Percentiles rank a stretch among this genome's conserved stretches.
Conservation (phyloP, 75 land plant species). For the Pinus albicaulis region DNA sequence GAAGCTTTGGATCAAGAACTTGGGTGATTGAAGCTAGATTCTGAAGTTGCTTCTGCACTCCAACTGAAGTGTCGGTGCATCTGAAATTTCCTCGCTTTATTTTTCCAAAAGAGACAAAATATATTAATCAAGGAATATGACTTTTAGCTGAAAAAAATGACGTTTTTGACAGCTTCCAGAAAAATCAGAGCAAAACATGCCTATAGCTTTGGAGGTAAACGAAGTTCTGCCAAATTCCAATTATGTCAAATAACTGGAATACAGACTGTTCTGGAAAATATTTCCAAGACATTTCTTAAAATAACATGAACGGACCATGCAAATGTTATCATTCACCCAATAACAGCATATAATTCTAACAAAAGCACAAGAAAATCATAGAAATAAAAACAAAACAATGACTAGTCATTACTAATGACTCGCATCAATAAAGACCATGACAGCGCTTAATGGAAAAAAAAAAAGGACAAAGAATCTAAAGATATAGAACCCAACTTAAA, state of each 20-base stretch:
- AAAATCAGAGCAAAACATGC: too few relatives aligned
- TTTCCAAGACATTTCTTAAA: neutral
- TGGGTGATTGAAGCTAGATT: conserved; percentile 76
- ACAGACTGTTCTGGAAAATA: neutral
- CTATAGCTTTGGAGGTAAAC: too few relatives aligned
- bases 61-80: conserved; percentile 87
- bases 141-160: neutral
- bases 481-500: neutral
- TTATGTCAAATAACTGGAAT: neutral
- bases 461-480: neutral
- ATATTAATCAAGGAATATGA: conserved; percentile 12
- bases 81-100: conserved; percentile 90
- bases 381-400: neutral
- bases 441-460: neutral
- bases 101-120: conserved; percentile 20
- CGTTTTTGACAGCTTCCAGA: neutral
- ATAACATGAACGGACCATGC: neutral
- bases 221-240: too few relatives aligned
- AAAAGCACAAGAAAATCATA: neutral
- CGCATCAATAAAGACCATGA: neutral
- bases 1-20: conserved; percentile 92
- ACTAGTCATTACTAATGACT: neutral
- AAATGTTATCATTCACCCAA: too few relatives aligned
- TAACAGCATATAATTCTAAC: neutral
- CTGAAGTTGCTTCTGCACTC: conserved; percentile 80